phyloP scores from a whole-genome alignment of 148 eudicot species.

The Simmondsia chinensis region DNA sequence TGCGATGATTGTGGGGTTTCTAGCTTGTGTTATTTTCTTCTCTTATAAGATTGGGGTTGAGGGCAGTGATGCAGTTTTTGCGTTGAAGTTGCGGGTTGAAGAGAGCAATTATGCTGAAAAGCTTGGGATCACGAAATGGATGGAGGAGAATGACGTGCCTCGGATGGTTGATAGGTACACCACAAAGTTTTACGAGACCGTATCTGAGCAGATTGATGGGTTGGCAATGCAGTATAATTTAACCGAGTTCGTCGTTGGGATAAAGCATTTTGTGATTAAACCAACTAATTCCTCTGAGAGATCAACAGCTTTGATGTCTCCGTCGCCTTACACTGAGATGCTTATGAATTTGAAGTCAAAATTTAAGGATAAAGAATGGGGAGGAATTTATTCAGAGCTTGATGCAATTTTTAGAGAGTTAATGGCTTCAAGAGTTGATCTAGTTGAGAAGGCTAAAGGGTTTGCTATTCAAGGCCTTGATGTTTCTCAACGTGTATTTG shows the following conservation, averaged over 20 bases:
- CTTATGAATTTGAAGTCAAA: constrained; percentile 48
- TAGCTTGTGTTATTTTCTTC: constrained; percentile 58
- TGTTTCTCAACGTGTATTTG: constrained; percentile 55
- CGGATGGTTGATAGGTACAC: constrained; percentile 72
- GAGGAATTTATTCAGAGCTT: constrained; percentile 51
- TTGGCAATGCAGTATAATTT: constrained; percentile 85
- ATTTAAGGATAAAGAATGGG: constrained; percentile 71
- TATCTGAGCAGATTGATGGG: constrained; percentile 74
- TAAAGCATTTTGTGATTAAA: constrained; percentile 65
- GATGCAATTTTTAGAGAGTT: constrained; percentile 57
- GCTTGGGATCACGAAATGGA: constrained; percentile 82
- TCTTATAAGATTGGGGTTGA: constrained; percentile 90
- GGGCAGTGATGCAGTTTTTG: constrained; percentile 72
- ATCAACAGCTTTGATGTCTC: constrained; percentile 36
- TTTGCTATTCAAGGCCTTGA: constrained; percentile 75
- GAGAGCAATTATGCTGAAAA: constrained; percentile 78
- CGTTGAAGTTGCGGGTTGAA: constrained; percentile 65
- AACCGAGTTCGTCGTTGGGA: constrained; percentile 74
- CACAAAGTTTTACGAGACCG: constrained; percentile 57
- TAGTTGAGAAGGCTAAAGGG: constrained; percentile 68
- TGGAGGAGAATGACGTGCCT: constrained; percentile 93
- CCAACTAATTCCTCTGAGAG: constrained; percentile 33
- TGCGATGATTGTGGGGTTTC: constrained; percentile 64
- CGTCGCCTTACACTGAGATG: constrained; percentile 64
- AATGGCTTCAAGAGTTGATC: constrained; percentile 43